Percentiles rank a stretch among this genome's conserved stretches.
Evolutionary conservation across 352 stramenopile genomes (phyloP).

Genomic region (Phytophthora kernoviae): DNA sequence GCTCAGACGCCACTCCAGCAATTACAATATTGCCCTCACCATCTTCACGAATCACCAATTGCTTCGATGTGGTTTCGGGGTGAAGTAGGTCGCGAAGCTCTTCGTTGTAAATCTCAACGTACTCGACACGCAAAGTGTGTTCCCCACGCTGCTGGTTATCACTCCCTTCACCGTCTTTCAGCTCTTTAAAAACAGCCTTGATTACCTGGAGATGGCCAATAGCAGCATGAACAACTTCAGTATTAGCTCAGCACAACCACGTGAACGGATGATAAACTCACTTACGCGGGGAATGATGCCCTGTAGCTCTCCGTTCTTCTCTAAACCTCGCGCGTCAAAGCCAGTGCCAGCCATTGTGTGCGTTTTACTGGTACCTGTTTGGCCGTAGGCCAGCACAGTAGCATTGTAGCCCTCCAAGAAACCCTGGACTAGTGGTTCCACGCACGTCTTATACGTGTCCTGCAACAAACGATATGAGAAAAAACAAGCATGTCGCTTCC

Average conservation of each 20-base stretch:
- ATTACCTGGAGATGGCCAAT: constrained; percentile 41
- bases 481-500: not conserved
- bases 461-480: constrained; percentile 15
- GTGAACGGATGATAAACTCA: not conserved
- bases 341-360: constrained; percentile 92
- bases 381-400: constrained; percentile 83
- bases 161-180: constrained; percentile 44
- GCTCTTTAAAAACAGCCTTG: constrained; percentile 72
- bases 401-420: constrained; percentile 88
- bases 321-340: constrained; percentile 51
- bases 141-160: constrained; percentile 48
- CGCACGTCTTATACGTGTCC: constrained; percentile 74
- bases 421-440: constrained; percentile 71
- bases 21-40: constrained; percentile 81
- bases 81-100: constrained; percentile 95
- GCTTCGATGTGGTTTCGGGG: constrained; percentile 74
- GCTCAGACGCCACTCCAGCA: constrained; percentile 83
- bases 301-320: constrained; percentile 62
- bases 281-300: constrained; percentile 89
- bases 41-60: constrained; percentile 82
- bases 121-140: constrained; percentile 93
- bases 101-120: constrained; percentile 99
- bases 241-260: constrained; percentile 8
- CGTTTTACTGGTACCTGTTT: constrained; percentile 94
- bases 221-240: constrained; percentile 7